Evolutionary conservation across 495 filamentous ascomycete genomes (phyloP), one percentile per base, ranked within the genome.

Genomic region (Penicillium arizonense): DNA sequence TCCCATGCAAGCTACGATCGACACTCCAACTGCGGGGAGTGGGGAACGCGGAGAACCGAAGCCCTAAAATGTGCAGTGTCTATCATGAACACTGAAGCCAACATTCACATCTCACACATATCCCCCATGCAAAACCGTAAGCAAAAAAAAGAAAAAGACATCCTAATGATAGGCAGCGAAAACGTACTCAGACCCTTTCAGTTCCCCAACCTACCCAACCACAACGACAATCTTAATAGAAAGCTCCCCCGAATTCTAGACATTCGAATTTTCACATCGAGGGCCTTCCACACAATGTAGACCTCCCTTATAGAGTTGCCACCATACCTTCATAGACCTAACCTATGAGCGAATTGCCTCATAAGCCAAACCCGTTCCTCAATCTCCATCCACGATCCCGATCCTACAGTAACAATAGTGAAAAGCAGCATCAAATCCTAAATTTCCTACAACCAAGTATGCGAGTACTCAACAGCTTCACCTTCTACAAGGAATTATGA

Each of bases 221-320:
- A n/a, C n/a, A n/a, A n/a, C n/a, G n/a, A n/a, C n/a, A n/a, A n/a
- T n/a, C n/a, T n/a, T n/a, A n/a, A n/a, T n/a, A n/a, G n/a, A n/a
- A n/a, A n/a, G n/a, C n/a, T n/a, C n/a, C n/a, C n/a, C n/a, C n/a
- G n/a, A n/a, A n/a, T n/a, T n/a, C n/a, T n/a, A n/a, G n/a, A n/a
- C n/a, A n/a, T n/a, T n/a, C n/a, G n/a, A n/a, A 10, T 72, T 44
- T 83, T 81, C 65, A 83, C 80, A 0, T 79, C 81, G 0, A 81
- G 77, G 10, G 79, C 79, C 5, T 78, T 74, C 41, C 71, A 79
- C 3, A 78, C 71, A 13, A 69, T 62, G 4, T 75, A 78, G 44
- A 47, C 63, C 23, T 77, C 79, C 2, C 56, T 80, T 6, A 5
- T 48, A 5, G 78, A 82, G 51, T 42, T 84, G 3, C 60, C 80